Conservation (phyloP, 352 stramenopile species). For the Pythium phragmiticola region DNA sequence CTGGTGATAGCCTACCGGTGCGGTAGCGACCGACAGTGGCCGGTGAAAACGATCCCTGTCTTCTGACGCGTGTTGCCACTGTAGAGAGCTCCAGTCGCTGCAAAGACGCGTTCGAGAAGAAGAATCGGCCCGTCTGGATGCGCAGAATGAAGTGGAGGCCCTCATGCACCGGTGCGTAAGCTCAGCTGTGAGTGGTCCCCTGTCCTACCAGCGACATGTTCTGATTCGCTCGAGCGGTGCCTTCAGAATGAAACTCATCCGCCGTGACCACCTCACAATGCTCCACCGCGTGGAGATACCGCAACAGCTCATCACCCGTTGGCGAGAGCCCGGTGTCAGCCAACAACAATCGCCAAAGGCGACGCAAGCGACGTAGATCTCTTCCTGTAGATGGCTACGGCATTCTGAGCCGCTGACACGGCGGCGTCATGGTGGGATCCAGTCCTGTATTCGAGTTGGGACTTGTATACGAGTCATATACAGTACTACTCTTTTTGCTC, state of each 20-base stretch:
- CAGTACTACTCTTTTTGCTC: conserved; percentile 34
- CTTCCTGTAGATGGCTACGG: conserved; percentile 2
- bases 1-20: conserved; percentile 33
- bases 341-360: background rate
- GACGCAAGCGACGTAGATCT: conserved; percentile 6
- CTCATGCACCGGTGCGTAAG: conserved; percentile 34
- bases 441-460: conserved; percentile 11
- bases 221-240: background rate
- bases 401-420: background rate
- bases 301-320: conserved; percentile 18
- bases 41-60: background rate
- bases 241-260: conserved; percentile 39
- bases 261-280: conserved; percentile 37
- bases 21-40: background rate
- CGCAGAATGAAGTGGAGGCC: conserved; percentile 35
- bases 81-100: conserved; percentile 37
- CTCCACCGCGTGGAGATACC: conserved; percentile 37
- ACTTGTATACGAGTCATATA: conserved; percentile 24
- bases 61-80: background rate
- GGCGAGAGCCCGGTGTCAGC: conserved; percentile 18
- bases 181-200: background rate
- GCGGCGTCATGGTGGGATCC: too few relatives aligned
- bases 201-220: background rate
- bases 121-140: conserved; percentile 34
- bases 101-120: conserved; percentile 39